A percentile compares a stretch with the other conserved stretches of the same genome.
Evolutionary conservation across 192 early-diverging fungal genomes (phyloP).

Genomic region (Podochytrium sp.): DNA sequence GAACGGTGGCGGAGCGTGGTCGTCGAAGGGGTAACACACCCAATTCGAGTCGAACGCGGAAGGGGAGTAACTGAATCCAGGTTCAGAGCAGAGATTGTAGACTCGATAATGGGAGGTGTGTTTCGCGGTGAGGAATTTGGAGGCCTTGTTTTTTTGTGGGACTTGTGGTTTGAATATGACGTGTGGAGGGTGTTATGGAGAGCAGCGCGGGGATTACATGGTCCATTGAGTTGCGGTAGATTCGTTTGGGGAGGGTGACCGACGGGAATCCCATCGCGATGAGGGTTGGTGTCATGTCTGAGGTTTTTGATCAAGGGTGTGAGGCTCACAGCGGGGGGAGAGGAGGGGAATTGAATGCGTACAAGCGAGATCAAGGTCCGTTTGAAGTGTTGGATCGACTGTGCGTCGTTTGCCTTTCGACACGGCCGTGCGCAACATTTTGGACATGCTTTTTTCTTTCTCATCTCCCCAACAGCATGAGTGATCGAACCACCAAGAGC

Average conservation of each 20-base stretch:
- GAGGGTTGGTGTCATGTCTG: slow-evolving; percentile 54
- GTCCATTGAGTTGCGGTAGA: slow-evolving; percentile 58
- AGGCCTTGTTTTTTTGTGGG: neutral
- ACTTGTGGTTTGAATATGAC: too few species aligned
- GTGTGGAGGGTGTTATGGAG: too few species aligned
- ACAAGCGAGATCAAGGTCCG: neutral
- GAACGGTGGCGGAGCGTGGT: slow-evolving; percentile 61
- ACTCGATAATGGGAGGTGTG: slow-evolving; percentile 59
- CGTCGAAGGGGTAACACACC: slow-evolving; percentile 54
- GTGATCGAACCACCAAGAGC: too few species aligned
- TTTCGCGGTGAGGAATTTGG: slow-evolving; percentile 55
- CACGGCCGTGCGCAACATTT: too few species aligned
- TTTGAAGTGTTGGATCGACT: neutral
- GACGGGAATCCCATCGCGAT: slow-evolving; percentile 66
- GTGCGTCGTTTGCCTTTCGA: neutral
- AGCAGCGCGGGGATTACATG: too few species aligned
- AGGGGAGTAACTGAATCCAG: slow-evolving; percentile 41
- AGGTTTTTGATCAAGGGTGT: neutral
- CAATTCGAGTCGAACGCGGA: slow-evolving; percentile 49
- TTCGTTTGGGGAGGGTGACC: slow-evolving; percentile 46
- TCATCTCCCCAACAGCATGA: too few species aligned
- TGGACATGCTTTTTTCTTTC: neutral
- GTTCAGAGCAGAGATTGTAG: slow-evolving; percentile 66
- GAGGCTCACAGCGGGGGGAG: too few species aligned
- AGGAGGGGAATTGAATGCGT: neutral